phyloP scores from a whole-genome alignment of 306 rosid genomes.

The Prunus mira region DNA sequence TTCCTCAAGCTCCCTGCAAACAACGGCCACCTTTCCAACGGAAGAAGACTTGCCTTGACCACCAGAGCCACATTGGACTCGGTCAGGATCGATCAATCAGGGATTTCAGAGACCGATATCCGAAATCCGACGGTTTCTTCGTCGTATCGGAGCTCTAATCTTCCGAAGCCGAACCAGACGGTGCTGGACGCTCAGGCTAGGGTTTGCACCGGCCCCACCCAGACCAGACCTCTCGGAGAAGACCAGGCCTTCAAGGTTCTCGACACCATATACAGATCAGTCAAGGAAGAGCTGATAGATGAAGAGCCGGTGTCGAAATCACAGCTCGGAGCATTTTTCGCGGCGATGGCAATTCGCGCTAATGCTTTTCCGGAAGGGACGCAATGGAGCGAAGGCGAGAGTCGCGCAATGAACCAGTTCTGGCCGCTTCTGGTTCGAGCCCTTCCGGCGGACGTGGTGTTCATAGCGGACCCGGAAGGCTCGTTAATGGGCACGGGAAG shows the following conservation, averaged over 20 bases:
- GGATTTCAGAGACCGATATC: conserved; percentile 48
- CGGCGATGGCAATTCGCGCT: conserved; percentile 90
- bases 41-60: conserved; percentile 20
- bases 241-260: conserved; percentile 82
- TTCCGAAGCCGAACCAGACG: conserved; percentile 71
- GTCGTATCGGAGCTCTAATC: conserved; percentile 54
- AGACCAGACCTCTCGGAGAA: conserved; percentile 77
- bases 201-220: conserved; percentile 95
- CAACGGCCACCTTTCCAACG: conserved; percentile 29
- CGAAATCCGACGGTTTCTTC: conserved; percentile 73
- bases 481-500: conserved; percentile 74
- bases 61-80: conserved; percentile 48
- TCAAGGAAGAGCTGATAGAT: conserved; percentile 62
- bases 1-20: conserved; percentile 25
- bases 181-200: conserved; percentile 84
- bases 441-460: conserved; percentile 79
- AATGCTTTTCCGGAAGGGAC: conserved; percentile 90
- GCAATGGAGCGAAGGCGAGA: conserved; percentile 98
- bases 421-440: conserved; percentile 83
- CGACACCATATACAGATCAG: conserved; percentile 76
- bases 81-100: conserved; percentile 50
- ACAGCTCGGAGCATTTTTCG: conserved; percentile 93
- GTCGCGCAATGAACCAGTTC: conserved; percentile 62
- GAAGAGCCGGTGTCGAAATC: conserved; percentile 65
- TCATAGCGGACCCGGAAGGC: conserved; percentile 92